A percentile compares a stretch with the other conserved stretches of the same genome.
Conservation (phyloP, 306 rosid species). For the Cicer judaicum region DNA sequence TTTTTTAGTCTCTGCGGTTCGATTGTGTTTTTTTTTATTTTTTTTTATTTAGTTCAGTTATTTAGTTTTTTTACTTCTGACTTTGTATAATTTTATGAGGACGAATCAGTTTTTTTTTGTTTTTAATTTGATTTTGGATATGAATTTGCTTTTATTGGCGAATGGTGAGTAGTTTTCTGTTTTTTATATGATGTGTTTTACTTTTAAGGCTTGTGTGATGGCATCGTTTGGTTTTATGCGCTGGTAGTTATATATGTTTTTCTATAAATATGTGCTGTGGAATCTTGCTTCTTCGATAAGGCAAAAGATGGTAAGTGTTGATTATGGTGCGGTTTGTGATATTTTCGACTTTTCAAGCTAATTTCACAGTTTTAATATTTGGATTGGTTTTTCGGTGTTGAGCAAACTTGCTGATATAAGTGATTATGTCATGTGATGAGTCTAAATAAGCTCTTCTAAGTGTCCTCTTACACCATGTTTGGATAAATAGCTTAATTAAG, state of each 20-base stretch:
- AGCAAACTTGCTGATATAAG: not conserved
- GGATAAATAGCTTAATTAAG: too few species aligned
- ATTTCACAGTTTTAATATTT: constrained; percentile 27
- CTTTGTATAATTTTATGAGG: constrained; percentile 3
- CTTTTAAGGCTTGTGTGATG: not conserved
- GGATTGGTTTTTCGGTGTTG: not conserved
- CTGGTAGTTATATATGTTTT: constrained; percentile 9
- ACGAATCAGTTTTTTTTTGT: not conserved
- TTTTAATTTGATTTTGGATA: not conserved
- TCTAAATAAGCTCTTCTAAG: not conserved
- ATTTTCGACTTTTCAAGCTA: constrained; percentile 5
- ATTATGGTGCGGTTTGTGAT: constrained; percentile 15
- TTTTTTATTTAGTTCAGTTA: not conserved
- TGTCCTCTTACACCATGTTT: not conserved
- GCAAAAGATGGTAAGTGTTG: constrained; percentile 25
- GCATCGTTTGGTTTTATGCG: not conserved
- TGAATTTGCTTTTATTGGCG: constrained; percentile 4
- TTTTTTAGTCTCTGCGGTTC: constrained; percentile 15
- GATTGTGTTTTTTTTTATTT: constrained; percentile 4
- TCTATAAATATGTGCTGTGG: constrained; percentile 7
- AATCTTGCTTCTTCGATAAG: constrained; percentile 20
- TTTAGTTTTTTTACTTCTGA: constrained; percentile 7
- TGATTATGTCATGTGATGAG: not conserved
- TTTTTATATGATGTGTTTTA: not conserved
- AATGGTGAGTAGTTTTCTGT: not conserved